Evolutionary conservation across 2,329 filamentous ascomycete species (phyloP).

Genomic region (Fusarium brevicatenulatum): DNA sequence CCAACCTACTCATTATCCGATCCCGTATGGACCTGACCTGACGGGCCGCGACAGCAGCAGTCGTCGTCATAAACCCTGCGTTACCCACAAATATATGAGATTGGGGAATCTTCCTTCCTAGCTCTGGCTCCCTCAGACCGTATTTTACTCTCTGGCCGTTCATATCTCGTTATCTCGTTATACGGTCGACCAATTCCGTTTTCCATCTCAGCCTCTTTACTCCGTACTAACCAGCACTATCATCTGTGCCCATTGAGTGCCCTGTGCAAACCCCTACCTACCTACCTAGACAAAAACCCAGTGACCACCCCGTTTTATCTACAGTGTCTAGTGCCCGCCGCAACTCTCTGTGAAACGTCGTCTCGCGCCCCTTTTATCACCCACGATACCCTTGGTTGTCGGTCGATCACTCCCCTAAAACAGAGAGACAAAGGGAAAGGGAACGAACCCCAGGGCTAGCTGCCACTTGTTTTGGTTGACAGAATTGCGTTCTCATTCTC

Average conservation of each 20-base stretch:
- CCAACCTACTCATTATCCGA: constrained; percentile 2
- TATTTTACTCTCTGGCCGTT: constrained; percentile 12
- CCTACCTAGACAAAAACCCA: not conserved
- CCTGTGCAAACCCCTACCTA: constrained; percentile 25
- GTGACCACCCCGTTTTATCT: constrained; percentile 29
- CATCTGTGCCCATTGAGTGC: constrained; percentile 22
- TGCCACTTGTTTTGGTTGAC: constrained; percentile 3
- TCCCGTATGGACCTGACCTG: not conserved
- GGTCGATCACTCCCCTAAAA: constrained; percentile 1
- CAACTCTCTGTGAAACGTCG: constrained; percentile 44
- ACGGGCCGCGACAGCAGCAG: constrained; percentile 22
- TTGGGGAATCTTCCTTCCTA: constrained; percentile 27
- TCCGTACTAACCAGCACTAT: constrained; percentile 2
- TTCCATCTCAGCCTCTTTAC: constrained; percentile 7
- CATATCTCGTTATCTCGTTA: constrained; percentile 17
- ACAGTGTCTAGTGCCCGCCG: constrained; percentile 37
- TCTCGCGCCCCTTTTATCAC: constrained; percentile 41
- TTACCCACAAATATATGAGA: constrained; percentile 33
- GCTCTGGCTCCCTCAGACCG: not conserved
- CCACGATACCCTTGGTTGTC: constrained; percentile 2
- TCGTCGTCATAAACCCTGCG: constrained; percentile 34
- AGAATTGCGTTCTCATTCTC: not conserved
- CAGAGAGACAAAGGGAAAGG: constrained; percentile 6
- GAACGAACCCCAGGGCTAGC: constrained; percentile 2
- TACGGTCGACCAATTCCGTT: constrained; percentile 27